Conservation (phyloP, 495 filamentous ascomycete species). For the Talaromyces stipitatus region DNA sequence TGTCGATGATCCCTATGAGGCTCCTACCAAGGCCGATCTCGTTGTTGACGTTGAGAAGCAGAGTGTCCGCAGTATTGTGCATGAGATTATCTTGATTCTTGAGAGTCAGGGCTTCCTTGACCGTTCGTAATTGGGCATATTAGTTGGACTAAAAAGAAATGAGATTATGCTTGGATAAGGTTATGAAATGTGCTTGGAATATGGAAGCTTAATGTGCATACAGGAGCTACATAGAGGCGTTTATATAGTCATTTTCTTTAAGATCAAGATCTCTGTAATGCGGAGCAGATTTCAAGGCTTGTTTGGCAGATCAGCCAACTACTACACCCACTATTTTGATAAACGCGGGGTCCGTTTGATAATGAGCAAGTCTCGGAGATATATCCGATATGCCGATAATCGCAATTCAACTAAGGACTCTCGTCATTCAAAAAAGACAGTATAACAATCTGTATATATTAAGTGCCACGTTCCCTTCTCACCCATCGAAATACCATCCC, state of each 20-base stretch:
- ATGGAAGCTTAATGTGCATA: background rate
- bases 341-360: background rate
- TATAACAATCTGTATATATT: background rate
- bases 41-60: conserved; percentile 79
- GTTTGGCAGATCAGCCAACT: background rate
- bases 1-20: conserved; percentile 96
- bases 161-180: background rate
- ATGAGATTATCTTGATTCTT: conserved; percentile 91
- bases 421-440: background rate
- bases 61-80: conserved; percentile 84
- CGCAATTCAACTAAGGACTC: background rate
- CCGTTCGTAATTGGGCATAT: background rate
- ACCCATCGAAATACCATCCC: background rate
- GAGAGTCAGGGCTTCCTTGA: conserved; percentile 77
- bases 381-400: background rate
- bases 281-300: background rate
- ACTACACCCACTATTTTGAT: background rate
- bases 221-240: conserved; percentile 2
- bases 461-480: background rate
- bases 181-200: background rate
- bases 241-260: background rate
- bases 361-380: background rate
- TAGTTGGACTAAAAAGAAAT: background rate
- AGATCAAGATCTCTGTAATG: too few species aligned
- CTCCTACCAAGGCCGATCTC: conserved; percentile 71